A percentile compares a stretch with the other conserved stretches of the same genome.
These are phyloP conservation scores for Exophiala spinifera DNA, from an alignment of 2,329 filamentous ascomycete species.

Conservation along the genomic window DNA sequence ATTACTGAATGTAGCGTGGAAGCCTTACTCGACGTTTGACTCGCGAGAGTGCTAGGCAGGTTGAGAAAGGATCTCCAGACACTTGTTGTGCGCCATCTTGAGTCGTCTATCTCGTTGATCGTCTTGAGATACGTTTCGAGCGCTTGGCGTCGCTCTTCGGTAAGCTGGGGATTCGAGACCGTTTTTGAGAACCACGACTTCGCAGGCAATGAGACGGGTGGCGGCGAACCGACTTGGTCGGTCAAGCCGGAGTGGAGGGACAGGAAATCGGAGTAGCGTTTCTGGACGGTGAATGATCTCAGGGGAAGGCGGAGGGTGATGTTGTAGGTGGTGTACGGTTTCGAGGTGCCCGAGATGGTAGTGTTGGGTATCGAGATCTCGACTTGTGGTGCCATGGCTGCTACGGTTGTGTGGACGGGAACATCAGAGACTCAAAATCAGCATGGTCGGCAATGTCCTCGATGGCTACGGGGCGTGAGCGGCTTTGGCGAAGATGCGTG, in stretches of 20 bases:
- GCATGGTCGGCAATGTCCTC: background rate
- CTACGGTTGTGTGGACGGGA: background rate
- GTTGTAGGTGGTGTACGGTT: slow-evolving; percentile 60
- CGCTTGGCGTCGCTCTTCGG: slow-evolving; percentile 55
- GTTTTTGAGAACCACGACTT: slow-evolving; percentile 63
- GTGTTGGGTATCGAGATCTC: slow-evolving; percentile 52
- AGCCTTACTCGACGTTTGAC: slow-evolving; percentile 33
- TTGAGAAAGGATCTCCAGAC: slow-evolving; percentile 60
- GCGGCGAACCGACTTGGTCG: slow-evolving; percentile 49
- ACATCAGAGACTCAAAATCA: background rate
- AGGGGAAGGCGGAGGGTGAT: slow-evolving; percentile 60
- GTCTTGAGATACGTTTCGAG: slow-evolving; percentile 58
- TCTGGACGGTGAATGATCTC: slow-evolving; percentile 56
- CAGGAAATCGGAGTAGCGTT: slow-evolving; percentile 64
- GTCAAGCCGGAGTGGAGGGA: slow-evolving; percentile 53
- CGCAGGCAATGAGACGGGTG: slow-evolving; percentile 53
- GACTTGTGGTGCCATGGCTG: slow-evolving; percentile 41
- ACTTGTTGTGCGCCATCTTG: slow-evolving; percentile 55
- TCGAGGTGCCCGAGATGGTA: slow-evolving; percentile 44
- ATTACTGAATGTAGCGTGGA: slow-evolving; percentile 43
- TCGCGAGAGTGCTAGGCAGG: slow-evolving; percentile 44
- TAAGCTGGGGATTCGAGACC: slow-evolving; percentile 53
- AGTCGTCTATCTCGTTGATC: slow-evolving; percentile 56
- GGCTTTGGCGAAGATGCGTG: background rate
- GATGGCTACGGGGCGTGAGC: background rate